These are phyloP conservation scores for Peronospora belbahrii DNA, from an alignment of 352 stramenopile species.

Conservation along the genomic window DNA sequence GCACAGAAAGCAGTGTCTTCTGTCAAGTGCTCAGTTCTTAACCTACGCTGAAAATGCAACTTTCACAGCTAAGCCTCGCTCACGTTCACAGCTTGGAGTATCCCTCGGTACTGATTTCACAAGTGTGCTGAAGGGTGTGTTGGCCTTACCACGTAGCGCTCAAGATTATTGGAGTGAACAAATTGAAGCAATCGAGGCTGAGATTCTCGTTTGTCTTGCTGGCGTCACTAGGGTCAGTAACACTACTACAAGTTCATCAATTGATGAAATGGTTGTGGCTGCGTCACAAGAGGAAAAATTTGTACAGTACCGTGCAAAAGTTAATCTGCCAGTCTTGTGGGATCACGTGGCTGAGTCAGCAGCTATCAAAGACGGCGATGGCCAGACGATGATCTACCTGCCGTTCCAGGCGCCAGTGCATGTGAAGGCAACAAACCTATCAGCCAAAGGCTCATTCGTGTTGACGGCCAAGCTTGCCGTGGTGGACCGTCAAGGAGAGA, in stretches of 20 bases:
- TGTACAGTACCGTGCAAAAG: conserved; percentile 19
- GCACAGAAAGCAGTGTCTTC: conserved; percentile 14
- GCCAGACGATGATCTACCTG: conserved; percentile 18
- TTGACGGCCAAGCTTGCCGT: conserved; percentile 28
- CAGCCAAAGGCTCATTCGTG: conserved; percentile 38
- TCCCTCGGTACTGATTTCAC: conserved; percentile 44
- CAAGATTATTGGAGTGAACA: conserved; percentile 14
- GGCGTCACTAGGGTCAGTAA: background rate
- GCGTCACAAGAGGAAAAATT: conserved; percentile 6
- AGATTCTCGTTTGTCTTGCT: conserved; percentile 28
- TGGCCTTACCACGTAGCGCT: conserved; percentile 12
- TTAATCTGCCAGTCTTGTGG: conserved; percentile 23
- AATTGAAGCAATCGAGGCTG: conserved; percentile 15
- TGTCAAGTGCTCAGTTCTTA: conserved; percentile 37
- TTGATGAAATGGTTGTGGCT: conserved; percentile 4
- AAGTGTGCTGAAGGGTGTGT: conserved; percentile 35
- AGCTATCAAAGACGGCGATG: background rate
- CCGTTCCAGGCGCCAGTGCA: conserved; percentile 39
- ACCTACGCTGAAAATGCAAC: conserved; percentile 35
- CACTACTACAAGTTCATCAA: conserved; percentile 2
- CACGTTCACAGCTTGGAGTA: conserved; percentile 43
- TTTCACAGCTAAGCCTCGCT: conserved; percentile 38
- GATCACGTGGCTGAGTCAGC: conserved; percentile 7
- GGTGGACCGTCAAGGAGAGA: conserved; percentile 23
- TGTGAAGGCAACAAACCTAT: conserved; percentile 27